Conservation (phyloP, 306 rosid species). For the Sesbania bispinosa region DNA sequence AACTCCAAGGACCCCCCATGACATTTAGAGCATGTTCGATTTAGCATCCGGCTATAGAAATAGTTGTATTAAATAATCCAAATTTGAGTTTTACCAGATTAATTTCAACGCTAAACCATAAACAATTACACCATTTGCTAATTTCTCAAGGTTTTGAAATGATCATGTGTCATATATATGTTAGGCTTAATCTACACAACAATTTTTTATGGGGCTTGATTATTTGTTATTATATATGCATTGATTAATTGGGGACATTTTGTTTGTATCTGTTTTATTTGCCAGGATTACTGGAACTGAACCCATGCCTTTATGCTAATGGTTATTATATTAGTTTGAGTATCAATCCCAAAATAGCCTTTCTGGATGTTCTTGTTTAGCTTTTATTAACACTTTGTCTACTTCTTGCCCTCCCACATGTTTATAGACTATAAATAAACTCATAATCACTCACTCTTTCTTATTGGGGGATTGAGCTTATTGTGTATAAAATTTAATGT, state of each 20-base stretch:
- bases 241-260: conserved; percentile 6
- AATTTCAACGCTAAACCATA: too few species aligned
- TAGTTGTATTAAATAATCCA: too few species aligned
- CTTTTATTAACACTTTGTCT: too few species aligned
- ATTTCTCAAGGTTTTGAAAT: too few species aligned
- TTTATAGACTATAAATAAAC: conserved; percentile 65
- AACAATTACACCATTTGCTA: too few species aligned
- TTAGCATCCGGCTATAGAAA: too few species aligned
- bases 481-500: conserved; percentile 30
- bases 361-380: conserved; percentile 52
- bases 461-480: conserved; percentile 49
- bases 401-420: conserved; percentile 29
- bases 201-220: neutral
- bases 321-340: conserved; percentile 20
- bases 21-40: too few species aligned
- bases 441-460: conserved; percentile 55
- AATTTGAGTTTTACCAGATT: too few species aligned
- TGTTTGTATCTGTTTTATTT: conserved; percentile 18
- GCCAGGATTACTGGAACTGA: conserved; percentile 68
- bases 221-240: too few species aligned
- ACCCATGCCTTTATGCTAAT: conserved; percentile 40
- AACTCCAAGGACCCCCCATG: too few species aligned
- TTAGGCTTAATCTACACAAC: neutral
- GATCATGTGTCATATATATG: neutral
- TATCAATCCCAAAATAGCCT: conserved; percentile 79